Evolutionary conservation across 495 filamentous ascomycete genomes (phyloP).

Genomic region (Hypoxylon fragiforme): DNA sequence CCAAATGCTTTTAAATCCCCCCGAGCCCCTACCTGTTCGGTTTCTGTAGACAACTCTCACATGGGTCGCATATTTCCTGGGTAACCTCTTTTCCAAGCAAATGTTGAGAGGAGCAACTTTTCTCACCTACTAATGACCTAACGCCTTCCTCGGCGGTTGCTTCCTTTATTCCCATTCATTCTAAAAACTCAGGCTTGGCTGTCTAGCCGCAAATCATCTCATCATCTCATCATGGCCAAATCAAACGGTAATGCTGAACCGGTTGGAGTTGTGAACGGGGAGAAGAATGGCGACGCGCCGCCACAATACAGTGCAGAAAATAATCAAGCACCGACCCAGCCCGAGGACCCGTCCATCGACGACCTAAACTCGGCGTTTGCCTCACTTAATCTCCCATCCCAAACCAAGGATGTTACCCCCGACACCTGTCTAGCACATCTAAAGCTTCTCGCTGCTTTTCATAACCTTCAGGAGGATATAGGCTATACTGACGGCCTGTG

Average conservation of each 20-base stretch:
- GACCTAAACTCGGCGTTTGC: conserved; percentile 49
- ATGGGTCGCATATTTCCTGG: no score
- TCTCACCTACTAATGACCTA: no score
- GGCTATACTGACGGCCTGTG: conserved; percentile 67
- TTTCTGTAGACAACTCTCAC: no score
- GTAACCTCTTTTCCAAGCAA: no score
- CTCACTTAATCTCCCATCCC: conserved; percentile 39
- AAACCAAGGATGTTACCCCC: conserved; percentile 32
- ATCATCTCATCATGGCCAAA: conserved; percentile 5
- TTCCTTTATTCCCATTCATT: no score
- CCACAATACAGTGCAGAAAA: conserved; percentile 29
- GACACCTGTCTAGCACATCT: conserved; percentile 72
- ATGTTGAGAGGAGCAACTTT: no score
- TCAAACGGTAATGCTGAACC: neutral
- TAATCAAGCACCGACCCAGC: neutral
- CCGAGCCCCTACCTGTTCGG: no score
- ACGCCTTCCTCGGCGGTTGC: no score
- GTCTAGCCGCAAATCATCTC: no score
- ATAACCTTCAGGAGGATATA: conserved; percentile 67
- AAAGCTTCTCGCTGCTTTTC: conserved; percentile 72
- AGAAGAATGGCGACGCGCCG: conserved; percentile 27
- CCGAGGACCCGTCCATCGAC: conserved; percentile 4
- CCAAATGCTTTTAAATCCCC: neutral
- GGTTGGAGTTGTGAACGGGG: neutral
- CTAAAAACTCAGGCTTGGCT: no score